Conservation (phyloP, 805 yeast genomes). For the Pichia deserticola region DNA sequence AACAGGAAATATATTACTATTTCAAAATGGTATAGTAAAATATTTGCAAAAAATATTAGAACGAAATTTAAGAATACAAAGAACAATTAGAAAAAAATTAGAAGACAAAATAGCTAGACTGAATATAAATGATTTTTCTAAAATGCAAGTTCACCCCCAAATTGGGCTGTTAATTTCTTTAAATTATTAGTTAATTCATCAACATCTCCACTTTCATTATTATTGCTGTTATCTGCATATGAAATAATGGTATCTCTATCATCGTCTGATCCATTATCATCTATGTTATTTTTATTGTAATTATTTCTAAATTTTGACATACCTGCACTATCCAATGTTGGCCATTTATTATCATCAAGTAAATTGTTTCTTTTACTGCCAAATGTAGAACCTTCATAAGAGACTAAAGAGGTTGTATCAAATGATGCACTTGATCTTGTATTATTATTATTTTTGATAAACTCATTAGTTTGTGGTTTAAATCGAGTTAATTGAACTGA, state of each 20-base stretch:
- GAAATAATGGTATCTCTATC: conserved; percentile 1
- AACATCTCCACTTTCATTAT: conserved; percentile 13
- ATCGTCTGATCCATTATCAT: conserved; percentile 5
- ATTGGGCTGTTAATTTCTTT: conserved; percentile 32
- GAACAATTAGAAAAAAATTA: too few relatives aligned
- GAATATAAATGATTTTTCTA: neutral
- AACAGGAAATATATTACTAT: too few relatives aligned
- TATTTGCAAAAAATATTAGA: too few relatives aligned
- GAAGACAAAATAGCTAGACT: too few relatives aligned
- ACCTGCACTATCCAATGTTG: conserved; percentile 14
- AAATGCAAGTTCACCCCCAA: conserved; percentile 29
- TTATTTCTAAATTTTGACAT: neutral
- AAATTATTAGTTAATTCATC: conserved; percentile 15
- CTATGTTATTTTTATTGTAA: conserved; percentile 4
- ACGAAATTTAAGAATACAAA: too few relatives aligned
- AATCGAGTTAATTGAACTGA: conserved; percentile 41
- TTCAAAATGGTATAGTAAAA: too few relatives aligned
- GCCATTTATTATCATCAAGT: conserved; percentile 15
- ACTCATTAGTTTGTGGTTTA: neutral
- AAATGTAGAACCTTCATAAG: conserved; percentile 26
- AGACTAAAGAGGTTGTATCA: conserved; percentile 33
- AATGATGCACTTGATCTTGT: conserved; percentile 21
- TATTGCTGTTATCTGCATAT: conserved; percentile 13
- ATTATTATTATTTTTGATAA: neutral
- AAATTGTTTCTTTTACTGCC: conserved; percentile 5